phyloP scores from a whole-genome alignment of 345 rosid genomes.

The Abelmoschus esculentus region DNA sequence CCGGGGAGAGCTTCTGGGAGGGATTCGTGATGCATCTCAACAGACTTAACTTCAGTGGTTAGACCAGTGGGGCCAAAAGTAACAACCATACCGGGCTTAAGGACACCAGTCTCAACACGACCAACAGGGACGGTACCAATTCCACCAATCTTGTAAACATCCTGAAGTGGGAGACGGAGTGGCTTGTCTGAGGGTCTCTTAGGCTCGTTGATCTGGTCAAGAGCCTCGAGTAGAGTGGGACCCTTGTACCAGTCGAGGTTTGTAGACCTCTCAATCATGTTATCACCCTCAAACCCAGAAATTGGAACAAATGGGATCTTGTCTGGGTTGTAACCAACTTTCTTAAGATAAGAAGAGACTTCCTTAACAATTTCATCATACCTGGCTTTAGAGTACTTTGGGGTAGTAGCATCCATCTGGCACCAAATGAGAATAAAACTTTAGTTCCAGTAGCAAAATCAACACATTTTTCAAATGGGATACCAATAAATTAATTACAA shows the following conservation, averaged over 20 bases:
- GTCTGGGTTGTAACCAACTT: slow-evolving; percentile 40
- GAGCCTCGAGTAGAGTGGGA: slow-evolving; percentile 35
- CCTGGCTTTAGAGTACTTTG: slow-evolving; percentile 36
- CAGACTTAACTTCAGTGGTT: slow-evolving; percentile 25
- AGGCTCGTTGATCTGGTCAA: slow-evolving; percentile 29
- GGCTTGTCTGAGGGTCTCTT: slow-evolving; percentile 42
- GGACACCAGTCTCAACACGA: slow-evolving; percentile 39
- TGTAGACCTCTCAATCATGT: slow-evolving; percentile 40
- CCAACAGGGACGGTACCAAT: slow-evolving; percentile 58
- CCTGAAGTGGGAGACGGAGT: slow-evolving; percentile 53
- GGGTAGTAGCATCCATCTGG: slow-evolving; percentile 39
- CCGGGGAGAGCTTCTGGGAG: slow-evolving; percentile 27
- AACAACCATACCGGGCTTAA: slow-evolving; percentile 27
- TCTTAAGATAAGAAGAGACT: slow-evolving; percentile 38
- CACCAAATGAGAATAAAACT: background rate
- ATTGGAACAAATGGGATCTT: slow-evolving; percentile 37
- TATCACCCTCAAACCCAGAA: slow-evolving; percentile 35
- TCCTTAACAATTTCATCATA: slow-evolving; percentile 40
- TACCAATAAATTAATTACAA: background rate
- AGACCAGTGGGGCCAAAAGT: slow-evolving; percentile 23
- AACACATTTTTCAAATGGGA: background rate
- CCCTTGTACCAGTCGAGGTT: slow-evolving; percentile 45
- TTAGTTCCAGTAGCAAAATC: background rate
- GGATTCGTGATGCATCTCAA: slow-evolving; percentile 27
- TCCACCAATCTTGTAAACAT: slow-evolving; percentile 59